Conservation (phyloP, 768 basidiomycete genomes). For the Candolleomyces eurysporus region DNA sequence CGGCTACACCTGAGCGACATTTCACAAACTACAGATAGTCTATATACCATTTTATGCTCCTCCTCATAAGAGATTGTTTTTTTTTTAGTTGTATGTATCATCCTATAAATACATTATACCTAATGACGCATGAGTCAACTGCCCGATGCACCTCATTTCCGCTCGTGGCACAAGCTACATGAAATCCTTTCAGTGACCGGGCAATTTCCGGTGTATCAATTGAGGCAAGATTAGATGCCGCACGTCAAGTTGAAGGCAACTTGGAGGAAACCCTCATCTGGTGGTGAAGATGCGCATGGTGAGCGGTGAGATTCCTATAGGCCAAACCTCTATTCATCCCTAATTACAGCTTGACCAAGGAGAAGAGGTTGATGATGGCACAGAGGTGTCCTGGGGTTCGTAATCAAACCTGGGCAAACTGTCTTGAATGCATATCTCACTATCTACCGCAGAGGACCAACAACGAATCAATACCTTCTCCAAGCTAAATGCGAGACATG, state of each 20-base stretch:
- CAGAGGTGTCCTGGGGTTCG: conserved; percentile 83
- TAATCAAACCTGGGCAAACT: conserved; percentile 13
- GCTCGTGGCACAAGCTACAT: too few species aligned
- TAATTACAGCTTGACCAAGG: conserved; percentile 61
- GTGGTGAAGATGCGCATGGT: conserved; percentile 11
- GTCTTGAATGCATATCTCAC: too few species aligned
- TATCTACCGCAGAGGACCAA: conserved; percentile 62
- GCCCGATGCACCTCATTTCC: too few species aligned
- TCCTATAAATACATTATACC: too few species aligned
- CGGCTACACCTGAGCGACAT: not conserved
- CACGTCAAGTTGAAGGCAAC: not conserved
- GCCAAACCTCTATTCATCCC: not conserved
- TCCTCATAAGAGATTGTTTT: too few species aligned
- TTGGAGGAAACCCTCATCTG: not conserved
- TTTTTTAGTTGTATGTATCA: too few species aligned
- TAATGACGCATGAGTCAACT: too few species aligned
- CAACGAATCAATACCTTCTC: conserved; percentile 90
- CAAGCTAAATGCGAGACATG: conserved; percentile 80
- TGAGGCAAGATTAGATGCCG: too few species aligned
- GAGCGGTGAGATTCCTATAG: not conserved
- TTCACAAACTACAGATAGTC: not conserved
- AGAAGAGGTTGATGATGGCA: conserved; percentile 71
- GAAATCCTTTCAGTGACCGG: too few species aligned
- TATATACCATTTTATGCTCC: not conserved
- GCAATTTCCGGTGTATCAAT: too few species aligned